Percentiles rank a stretch among this genome's conserved stretches.
Evolutionary conservation across 441 rosid species (phyloP).

Genomic region (Erodium texanum): DNA sequence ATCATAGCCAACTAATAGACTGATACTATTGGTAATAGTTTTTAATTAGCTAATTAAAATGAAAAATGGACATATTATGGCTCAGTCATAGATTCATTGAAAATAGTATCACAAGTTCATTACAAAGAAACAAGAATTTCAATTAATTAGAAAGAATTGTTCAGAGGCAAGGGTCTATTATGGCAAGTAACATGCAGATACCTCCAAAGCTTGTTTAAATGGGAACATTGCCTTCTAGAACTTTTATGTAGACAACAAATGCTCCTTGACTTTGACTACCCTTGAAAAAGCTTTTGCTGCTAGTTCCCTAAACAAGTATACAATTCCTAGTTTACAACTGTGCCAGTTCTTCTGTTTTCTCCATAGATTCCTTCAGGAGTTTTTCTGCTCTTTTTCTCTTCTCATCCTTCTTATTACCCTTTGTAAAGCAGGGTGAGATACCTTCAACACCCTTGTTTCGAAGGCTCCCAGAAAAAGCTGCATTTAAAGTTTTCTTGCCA

Average conservation of each 20-base stretch:
- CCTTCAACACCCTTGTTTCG: slow-evolving; percentile 25
- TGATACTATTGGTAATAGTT: not conserved
- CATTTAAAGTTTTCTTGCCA: slow-evolving; percentile 31
- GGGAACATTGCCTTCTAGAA: slow-evolving; percentile 27
- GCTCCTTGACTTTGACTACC: slow-evolving; percentile 20
- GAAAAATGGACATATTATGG: not conserved
- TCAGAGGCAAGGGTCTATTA: slow-evolving; percentile 26
- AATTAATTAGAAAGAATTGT: slow-evolving; percentile 38
- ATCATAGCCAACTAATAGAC: not conserved
- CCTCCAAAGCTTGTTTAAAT: slow-evolving; percentile 38
- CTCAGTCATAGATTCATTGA: slow-evolving; percentile 6
- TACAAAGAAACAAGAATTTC: slow-evolving; percentile 24
- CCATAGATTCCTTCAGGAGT: slow-evolving; percentile 40
- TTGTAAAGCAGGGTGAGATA: slow-evolving; percentile 30
- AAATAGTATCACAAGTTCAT: not conserved
- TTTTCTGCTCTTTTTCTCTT: slow-evolving; percentile 34
- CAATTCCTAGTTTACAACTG: slow-evolving; percentile 54
- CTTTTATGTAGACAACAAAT: slow-evolving; percentile 29
- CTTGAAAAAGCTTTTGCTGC: slow-evolving; percentile 25
- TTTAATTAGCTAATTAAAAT: not conserved
- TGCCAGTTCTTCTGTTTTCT: slow-evolving; percentile 35
- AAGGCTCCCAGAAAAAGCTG: slow-evolving; percentile 20
- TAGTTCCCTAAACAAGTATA: slow-evolving; percentile 33
- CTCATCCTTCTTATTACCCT: slow-evolving; percentile 24
- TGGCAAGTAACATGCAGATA: slow-evolving; percentile 31